A percentile compares a stretch with the other conserved stretches of the same genome.
Evolutionary conservation across 306 rosid species (phyloP).

Genomic region (Quercus ilex): DNA sequence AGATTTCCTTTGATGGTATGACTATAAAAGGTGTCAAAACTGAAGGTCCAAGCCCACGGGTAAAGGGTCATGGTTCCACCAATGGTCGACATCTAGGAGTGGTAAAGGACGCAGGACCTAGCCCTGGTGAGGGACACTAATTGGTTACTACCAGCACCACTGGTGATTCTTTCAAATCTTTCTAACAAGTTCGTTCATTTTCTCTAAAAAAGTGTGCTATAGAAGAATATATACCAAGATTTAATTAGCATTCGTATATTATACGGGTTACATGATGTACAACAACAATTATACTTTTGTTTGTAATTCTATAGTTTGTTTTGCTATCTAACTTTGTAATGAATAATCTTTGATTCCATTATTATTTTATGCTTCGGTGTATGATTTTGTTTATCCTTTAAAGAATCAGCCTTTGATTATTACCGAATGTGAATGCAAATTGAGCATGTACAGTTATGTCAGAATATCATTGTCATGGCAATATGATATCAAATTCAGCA

Average conservation of each 20-base stretch:
- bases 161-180: not conserved
- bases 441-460: not conserved
- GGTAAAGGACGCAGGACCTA: constrained; percentile 26
- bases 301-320: not conserved
- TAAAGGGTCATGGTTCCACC: constrained; percentile 16
- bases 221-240: not conserved
- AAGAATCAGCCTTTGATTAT: not conserved
- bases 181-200: not conserved
- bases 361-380: not conserved
- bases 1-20: constrained; percentile 16
- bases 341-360: not conserved
- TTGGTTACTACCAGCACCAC: not conserved
- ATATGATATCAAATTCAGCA: no score
- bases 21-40: constrained; percentile 17
- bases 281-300: not conserved
- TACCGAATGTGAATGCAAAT: not conserved
- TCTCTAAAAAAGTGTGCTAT: not conserved
- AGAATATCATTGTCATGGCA: no score
- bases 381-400: not conserved
- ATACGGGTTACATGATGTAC: not conserved
- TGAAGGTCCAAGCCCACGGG: constrained; percentile 28
- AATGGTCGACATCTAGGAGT: constrained; percentile 25
- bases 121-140: constrained; percentile 28
- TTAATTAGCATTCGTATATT: not conserved
- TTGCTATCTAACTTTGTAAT: not conserved